phyloP scores from a whole-genome alignment of 2,329 filamentous ascomycete genomes.

The Claviceps sp. region DNA sequence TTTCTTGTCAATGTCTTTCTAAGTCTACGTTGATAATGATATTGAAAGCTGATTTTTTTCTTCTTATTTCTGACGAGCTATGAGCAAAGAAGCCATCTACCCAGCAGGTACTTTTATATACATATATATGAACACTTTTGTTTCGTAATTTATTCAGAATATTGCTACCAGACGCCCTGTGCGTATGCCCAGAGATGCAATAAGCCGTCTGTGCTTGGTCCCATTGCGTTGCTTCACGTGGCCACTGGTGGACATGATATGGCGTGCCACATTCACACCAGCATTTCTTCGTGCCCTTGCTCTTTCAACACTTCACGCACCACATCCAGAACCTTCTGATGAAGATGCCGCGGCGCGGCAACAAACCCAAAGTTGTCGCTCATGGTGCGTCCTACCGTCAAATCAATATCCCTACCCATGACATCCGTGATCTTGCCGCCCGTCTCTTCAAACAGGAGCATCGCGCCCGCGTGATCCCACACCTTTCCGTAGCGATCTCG shows the following conservation, averaged over 20 bases:
- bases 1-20: too few species aligned
- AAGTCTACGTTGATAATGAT: too few species aligned
- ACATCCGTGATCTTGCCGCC: slow-evolving; percentile 43
- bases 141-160: not conserved
- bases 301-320: slow-evolving; percentile 52
- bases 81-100: too few species aligned
- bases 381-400: slow-evolving; percentile 35
- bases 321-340: slow-evolving; percentile 29
- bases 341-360: slow-evolving; percentile 32
- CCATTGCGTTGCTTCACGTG: too few species aligned
- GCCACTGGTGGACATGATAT: too few species aligned
- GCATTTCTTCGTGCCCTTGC: slow-evolving; percentile 14
- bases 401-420: slow-evolving; percentile 35
- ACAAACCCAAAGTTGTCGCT: slow-evolving; percentile 41
- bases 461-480: slow-evolving; percentile 48
- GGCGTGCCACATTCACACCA: slow-evolving; percentile 5
- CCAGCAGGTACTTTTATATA: not conserved
- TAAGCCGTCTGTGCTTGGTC: not conserved
- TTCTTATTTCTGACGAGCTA: too few species aligned
- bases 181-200: not conserved
- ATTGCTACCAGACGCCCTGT: not conserved
- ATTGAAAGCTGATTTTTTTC: too few species aligned
- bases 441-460: slow-evolving; percentile 43
- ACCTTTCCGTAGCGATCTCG: slow-evolving; percentile 33
- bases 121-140: not conserved